Conservation (phyloP, 2,329 filamentous ascomycete species). For the Exophiala sideris region DNA sequence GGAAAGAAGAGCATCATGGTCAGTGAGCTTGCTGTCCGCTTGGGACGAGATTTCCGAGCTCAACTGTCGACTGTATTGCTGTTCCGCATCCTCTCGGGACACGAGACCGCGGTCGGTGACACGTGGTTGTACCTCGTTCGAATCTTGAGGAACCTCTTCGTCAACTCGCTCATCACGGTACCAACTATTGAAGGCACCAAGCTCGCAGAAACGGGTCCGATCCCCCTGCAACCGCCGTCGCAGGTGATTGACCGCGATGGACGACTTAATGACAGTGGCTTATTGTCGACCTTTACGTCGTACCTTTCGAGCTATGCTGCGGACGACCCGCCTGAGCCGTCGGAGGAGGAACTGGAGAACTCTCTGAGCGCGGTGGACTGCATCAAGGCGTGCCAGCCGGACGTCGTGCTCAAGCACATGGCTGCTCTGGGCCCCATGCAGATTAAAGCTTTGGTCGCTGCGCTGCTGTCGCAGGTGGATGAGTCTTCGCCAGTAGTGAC, state of each 20-base stretch:
- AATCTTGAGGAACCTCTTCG: constrained; percentile 92
- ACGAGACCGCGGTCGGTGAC: constrained; percentile 70
- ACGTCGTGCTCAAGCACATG: constrained; percentile 78
- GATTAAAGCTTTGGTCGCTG: constrained; percentile 63
- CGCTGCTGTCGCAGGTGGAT: constrained; percentile 79
- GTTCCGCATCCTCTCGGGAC: constrained; percentile 85
- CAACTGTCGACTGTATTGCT: constrained; percentile 93
- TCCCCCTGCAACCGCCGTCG: constrained; percentile 85
- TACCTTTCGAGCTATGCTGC: constrained; percentile 99
- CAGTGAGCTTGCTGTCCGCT: constrained; percentile 92
- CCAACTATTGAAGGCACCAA: constrained; percentile 51
- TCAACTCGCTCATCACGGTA: constrained; percentile 79
- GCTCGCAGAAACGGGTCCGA: constrained; percentile 62
- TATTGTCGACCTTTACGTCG: constrained; percentile 91
- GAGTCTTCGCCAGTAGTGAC: constrained; percentile 73
- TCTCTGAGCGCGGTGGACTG: constrained; percentile 93
- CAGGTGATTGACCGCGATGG: constrained; percentile 87
- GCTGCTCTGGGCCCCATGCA: constrained; percentile 61
- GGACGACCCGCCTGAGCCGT: constrained; percentile 94
- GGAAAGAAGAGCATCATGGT: constrained; percentile 96
- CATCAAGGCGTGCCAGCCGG: constrained; percentile 82
- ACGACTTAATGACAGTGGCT: constrained; percentile 72
- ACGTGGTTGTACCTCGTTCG: constrained; percentile 66
- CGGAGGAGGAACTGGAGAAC: constrained; percentile 93
- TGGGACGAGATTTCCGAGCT: constrained; percentile 88